Evolutionary conservation across 2,329 filamentous ascomycete species (phyloP).

Genomic region (Esteya vermicola): DNA sequence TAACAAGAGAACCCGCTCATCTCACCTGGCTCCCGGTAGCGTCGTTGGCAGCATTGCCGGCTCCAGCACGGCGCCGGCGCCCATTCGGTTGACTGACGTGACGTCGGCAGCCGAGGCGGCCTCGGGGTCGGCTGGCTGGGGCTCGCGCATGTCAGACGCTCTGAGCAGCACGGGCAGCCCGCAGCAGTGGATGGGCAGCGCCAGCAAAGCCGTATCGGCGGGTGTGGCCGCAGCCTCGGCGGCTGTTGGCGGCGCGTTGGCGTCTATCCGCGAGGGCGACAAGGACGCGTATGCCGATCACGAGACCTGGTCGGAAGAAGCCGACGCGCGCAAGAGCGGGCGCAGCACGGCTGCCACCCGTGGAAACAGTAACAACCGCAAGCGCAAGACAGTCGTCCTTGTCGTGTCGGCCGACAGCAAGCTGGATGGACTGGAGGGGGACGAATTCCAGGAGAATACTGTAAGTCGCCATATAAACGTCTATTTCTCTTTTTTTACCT

Average conservation of each 20-base stretch:
- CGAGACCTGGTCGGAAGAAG: constrained; percentile 85
- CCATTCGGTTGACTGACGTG: constrained; percentile 5
- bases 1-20: too few relatives aligned
- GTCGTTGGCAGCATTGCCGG: too few relatives aligned
- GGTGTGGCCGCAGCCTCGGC: constrained; percentile 74
- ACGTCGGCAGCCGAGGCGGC: constrained; percentile 39
- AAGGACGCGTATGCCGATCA: constrained; percentile 70
- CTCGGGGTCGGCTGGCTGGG: constrained; percentile 42
- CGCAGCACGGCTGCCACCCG: background rate
- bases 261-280: constrained; percentile 73
- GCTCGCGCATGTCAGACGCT: constrained; percentile 66
- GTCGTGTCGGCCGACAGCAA: constrained; percentile 69
- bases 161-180: constrained; percentile 73
- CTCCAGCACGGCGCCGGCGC: background rate
- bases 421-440: constrained; percentile 42
- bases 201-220: constrained; percentile 66
- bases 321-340: constrained; percentile 41
- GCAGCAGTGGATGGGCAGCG: constrained; percentile 75
- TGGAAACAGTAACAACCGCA: too few relatives aligned
- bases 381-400: constrained; percentile 69
- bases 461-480: constrained; percentile 38
- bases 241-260: constrained; percentile 67
- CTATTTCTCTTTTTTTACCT: background rate
- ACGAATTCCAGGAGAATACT: constrained; percentile 59
- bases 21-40: too few relatives aligned